phyloP scores from a whole-genome alignment of 2,329 filamentous ascomycete species.

The Diaporthe capsici region DNA sequence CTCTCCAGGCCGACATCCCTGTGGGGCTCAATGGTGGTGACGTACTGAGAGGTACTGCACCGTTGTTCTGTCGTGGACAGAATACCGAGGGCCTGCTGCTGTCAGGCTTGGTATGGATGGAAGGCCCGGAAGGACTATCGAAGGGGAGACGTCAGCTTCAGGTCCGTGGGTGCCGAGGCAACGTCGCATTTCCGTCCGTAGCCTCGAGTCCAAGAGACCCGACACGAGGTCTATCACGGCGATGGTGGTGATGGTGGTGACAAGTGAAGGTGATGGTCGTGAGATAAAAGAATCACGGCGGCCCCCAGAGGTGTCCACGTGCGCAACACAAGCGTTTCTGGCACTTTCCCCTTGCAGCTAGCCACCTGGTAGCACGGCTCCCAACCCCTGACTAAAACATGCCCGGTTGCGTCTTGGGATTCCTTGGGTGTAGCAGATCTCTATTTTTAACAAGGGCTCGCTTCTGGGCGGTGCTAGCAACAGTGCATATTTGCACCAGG shows the following conservation, averaged over 20 bases:
- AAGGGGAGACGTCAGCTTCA: conserved; percentile 24
- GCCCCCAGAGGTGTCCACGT: conserved; percentile 14
- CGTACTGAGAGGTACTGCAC: background rate
- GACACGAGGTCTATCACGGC: background rate
- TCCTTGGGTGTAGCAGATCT: conserved; percentile 24
- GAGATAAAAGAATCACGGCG: background rate
- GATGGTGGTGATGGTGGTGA: background rate
- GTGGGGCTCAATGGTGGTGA: conserved; percentile 17
- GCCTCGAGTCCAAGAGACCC: conserved; percentile 16
- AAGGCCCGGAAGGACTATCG: conserved; percentile 23
- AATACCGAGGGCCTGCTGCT: background rate
- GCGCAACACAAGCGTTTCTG: conserved; percentile 29
- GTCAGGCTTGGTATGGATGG: conserved; percentile 21
- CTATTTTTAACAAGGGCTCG: conserved; percentile 37
- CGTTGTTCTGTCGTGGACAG: background rate
- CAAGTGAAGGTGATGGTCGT: background rate
- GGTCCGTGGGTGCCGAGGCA: conserved; percentile 24
- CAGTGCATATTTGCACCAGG: conserved; percentile 8
- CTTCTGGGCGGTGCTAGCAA: conserved; percentile 10
- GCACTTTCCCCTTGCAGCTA: conserved; percentile 31
- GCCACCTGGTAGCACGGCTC: conserved; percentile 19
- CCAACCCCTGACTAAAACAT: conserved; percentile 34
- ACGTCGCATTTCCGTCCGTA: conserved; percentile 5
- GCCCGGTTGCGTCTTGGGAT: conserved; percentile 18
- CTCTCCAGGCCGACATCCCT: conserved; percentile 14